These are phyloP conservation scores for Pseudodiploospora longispora DNA, from an alignment of 2,329 filamentous ascomycete species.

Conservation along the genomic window DNA sequence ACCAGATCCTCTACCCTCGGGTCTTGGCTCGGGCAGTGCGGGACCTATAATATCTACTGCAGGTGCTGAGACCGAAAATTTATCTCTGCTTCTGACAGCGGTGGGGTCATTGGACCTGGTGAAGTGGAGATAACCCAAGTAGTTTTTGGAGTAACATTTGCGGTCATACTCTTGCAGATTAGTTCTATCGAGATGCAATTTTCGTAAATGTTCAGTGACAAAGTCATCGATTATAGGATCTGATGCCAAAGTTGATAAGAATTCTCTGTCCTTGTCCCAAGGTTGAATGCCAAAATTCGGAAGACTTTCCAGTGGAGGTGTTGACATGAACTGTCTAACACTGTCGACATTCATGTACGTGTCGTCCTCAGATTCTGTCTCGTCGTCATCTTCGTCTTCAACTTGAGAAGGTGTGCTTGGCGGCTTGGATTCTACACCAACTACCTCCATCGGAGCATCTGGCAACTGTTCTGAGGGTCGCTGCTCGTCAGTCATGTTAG, in stretches of 20 bases:
- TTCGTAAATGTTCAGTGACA: slow-evolving; percentile 36
- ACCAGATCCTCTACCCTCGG: slow-evolving; percentile 45
- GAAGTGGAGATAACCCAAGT: slow-evolving; percentile 45
- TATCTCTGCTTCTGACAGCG: slow-evolving; percentile 47
- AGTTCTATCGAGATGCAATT: slow-evolving; percentile 29
- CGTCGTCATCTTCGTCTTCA: slow-evolving; percentile 42
- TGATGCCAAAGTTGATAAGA: slow-evolving; percentile 34
- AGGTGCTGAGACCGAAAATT: slow-evolving; percentile 36
- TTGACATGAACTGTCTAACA: slow-evolving; percentile 43
- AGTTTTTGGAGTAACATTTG: slow-evolving; percentile 38
- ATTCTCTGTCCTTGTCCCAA: slow-evolving; percentile 41
- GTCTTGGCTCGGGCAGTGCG: slow-evolving; percentile 44
- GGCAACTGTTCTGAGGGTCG: not conserved
- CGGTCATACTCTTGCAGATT: slow-evolving; percentile 31
- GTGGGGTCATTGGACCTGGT: slow-evolving; percentile 47
- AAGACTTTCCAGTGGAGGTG: slow-evolving; percentile 46
- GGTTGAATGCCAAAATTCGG: slow-evolving; percentile 37
- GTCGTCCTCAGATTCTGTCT: slow-evolving; percentile 47
- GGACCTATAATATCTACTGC: slow-evolving; percentile 25
- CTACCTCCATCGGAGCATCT: not conserved
- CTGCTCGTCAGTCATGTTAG: slow-evolving; percentile 1
- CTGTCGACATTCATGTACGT: slow-evolving; percentile 41
- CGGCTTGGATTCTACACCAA: slow-evolving; percentile 23
- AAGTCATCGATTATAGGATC: slow-evolving; percentile 35
- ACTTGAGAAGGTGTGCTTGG: slow-evolving; percentile 42